A percentile compares a stretch with the other conserved stretches of the same genome.
Evolutionary conservation across 164 flowering plant genomes (phyloP).

Genomic region (Nymphaea thermarum): DNA sequence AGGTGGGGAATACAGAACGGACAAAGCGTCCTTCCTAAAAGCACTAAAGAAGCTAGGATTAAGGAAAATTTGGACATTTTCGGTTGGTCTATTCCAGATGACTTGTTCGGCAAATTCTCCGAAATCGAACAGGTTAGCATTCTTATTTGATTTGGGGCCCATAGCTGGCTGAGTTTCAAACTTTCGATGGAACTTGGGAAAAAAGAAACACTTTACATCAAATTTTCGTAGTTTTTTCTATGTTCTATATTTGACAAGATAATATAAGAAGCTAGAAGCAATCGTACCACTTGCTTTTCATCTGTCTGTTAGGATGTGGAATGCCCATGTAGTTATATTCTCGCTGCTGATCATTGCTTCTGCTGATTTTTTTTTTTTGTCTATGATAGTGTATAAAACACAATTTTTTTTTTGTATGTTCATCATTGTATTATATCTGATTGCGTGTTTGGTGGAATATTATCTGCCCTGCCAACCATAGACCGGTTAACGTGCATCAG

Average conservation of each 20-base stretch:
- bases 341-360: too few relatives aligned
- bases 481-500: too few relatives aligned
- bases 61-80: slow-evolving; percentile 61
- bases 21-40: slow-evolving; percentile 79
- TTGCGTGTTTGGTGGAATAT: too few relatives aligned
- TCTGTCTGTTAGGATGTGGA: background rate
- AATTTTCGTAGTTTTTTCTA: background rate
- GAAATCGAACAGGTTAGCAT: slow-evolving; percentile 62
- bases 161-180: background rate
- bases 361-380: too few relatives aligned
- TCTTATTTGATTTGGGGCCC: background rate
- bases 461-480: too few relatives aligned
- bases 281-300: background rate
- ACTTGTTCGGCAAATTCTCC: slow-evolving; percentile 45
- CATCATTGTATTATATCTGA: too few relatives aligned
- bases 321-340: too few relatives aligned
- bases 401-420: too few relatives aligned
- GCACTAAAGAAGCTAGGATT: slow-evolving; percentile 49
- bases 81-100: slow-evolving; percentile 74
- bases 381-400: too few relatives aligned
- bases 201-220: too few relatives aligned
- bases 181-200: background rate
- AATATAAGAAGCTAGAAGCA: background rate
- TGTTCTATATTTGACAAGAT: background rate
- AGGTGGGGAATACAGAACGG: slow-evolving; percentile 89